Base-by-base conservation (phyloP, 805 yeast genomes). In the Phaffomyces opuntiae region DNA sequence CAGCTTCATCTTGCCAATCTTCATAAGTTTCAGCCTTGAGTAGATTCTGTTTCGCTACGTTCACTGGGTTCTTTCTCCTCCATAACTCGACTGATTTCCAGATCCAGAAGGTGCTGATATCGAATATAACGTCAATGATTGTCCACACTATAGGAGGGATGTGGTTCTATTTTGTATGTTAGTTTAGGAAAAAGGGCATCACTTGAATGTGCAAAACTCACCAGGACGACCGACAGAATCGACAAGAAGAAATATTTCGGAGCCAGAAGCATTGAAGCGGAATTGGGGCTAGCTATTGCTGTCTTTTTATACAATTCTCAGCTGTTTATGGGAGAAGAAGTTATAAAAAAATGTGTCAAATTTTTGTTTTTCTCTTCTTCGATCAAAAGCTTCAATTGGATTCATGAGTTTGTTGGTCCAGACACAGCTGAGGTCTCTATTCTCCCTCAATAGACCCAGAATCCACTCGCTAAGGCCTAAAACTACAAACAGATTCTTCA, bases 1-100 rank as follows among this genome's bases (percentile, higher is more conserved):
- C 60, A 0, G 82, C 80, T 19, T 65, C 72, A 19, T 63, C 65
- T 50, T 74, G 81, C 91, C 95, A 91, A 47, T 86, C 91, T 36
- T 73, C 77, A 60, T 79, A 86, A 17, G 75, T 72, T 38, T 71
- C 67, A 17, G 83, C 82, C 19, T 65, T 65, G 17, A 74, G 73
- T 35, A 81, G 60, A 49, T 70, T 69, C 50, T 72, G 72, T 40
- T 75, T 68, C 12, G 73, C 74, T 40, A 73, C 74, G 47, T 73
- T 66, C 16, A 74, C 56, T 12, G 77, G 74, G 52, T 69, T 72
- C 51, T 72, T 66, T 27, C 68, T 35, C 14, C 54, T 45, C 60
- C 58, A 58, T 12, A 59, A 19, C 19, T 50, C 52, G 0, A 56
- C 31, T 3, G 43, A n/a, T 44, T 59, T 55, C 49, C 62, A 51